Evolutionary conservation across 2,329 filamentous ascomycete genomes (phyloP).

Genomic region (Stemphylium vesicarium): DNA sequence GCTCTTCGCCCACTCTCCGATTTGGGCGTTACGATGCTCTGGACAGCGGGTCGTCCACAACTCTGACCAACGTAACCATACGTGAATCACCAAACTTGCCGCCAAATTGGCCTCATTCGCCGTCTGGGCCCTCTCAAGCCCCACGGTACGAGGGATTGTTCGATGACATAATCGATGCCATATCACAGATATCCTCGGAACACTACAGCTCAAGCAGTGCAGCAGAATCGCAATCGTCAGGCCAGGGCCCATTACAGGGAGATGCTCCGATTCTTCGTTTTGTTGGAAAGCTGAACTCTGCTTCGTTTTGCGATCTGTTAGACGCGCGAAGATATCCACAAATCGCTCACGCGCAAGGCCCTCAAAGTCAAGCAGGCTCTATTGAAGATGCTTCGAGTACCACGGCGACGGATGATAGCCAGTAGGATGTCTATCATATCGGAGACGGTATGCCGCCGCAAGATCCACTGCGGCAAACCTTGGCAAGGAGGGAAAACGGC

Average conservation of each 20-base stretch:
- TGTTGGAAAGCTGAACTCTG: not conserved
- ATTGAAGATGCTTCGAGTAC: not conserved
- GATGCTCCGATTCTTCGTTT: not conserved
- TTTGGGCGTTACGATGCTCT: too few species aligned
- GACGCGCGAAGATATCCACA: not conserved
- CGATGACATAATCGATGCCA: not conserved
- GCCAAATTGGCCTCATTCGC: not conserved
- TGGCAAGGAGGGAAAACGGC: not conserved
- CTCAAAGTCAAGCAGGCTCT: not conserved
- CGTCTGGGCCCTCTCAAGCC: not conserved
- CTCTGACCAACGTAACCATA: too few species aligned
- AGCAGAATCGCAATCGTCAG: not conserved
- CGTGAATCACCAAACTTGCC: not conserved
- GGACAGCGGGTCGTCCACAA: too few species aligned
- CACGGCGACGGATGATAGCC: not conserved
- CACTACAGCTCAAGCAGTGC: not conserved
- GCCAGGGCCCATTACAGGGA: not conserved
- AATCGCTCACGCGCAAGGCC: not conserved
- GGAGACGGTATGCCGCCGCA: conserved; percentile 2
- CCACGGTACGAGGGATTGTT: not conserved
- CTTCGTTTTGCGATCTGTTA: not conserved
- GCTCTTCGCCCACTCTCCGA: not conserved
- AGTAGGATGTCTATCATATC: conserved; percentile 1
- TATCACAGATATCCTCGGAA: not conserved
- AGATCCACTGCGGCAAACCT: not conserved